These are phyloP conservation scores for Wickerhamiella sorbophila DNA, from an alignment of 805 yeast genomes.

Conservation along the genomic window DNA sequence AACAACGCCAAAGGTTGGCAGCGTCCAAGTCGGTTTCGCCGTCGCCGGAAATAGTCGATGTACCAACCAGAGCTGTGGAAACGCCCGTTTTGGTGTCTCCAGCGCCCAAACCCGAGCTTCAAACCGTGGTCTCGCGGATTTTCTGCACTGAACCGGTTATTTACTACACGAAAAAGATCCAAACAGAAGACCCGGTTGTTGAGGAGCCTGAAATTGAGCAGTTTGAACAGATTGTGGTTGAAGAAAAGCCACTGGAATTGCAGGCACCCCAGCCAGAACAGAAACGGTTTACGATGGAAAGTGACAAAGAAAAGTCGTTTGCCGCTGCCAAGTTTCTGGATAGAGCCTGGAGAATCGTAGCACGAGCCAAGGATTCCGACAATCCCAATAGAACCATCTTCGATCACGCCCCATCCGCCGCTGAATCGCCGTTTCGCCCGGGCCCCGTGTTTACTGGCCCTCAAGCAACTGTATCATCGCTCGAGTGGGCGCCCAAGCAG, in stretches of 20 bases:
- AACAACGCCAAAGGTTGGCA: conserved; percentile 26
- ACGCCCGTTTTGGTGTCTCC: not conserved
- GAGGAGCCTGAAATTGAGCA: not conserved
- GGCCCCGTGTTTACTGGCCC: not conserved
- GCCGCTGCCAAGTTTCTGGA: conserved; percentile 12
- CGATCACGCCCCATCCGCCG: not conserved
- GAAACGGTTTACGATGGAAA: not conserved
- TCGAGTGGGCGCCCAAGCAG: conserved; percentile 26
- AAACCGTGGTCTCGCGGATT: not conserved
- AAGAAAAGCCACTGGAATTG: not conserved
- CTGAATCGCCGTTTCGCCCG: not conserved
- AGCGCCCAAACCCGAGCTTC: not conserved
- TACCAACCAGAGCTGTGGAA: conserved; percentile 2
- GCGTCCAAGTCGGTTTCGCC: conserved; percentile 8
- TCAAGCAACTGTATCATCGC: conserved; percentile 14
- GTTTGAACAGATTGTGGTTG: not conserved
- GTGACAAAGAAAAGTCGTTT: not conserved
- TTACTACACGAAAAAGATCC: conserved; percentile 4
- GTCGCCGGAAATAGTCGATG: conserved; percentile 15
- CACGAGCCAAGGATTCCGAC: conserved; percentile 21
- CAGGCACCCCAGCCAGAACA: not conserved
- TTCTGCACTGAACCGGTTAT: conserved; percentile 1
- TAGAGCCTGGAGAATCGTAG: conserved; percentile 20
- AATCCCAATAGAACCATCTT: conserved; percentile 1
- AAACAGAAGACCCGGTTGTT: conserved; percentile 1